Evolutionary conservation across 371 early-diverging fungal species (phyloP), one percentile per base, ranked within the genome.

Genomic region (Neoconidiobolus thromboides): DNA sequence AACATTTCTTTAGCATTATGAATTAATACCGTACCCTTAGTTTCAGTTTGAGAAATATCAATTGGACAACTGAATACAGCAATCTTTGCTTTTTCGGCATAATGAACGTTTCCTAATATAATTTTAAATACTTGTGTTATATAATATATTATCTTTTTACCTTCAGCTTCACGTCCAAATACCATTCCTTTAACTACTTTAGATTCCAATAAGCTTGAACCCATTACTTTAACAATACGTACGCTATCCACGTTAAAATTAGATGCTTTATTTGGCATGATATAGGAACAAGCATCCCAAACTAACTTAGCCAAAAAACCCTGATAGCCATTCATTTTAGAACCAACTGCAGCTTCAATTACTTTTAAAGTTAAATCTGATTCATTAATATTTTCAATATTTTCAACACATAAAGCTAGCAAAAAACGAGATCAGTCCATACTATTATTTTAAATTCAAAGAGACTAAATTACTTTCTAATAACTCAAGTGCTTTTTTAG

Each of bases 11-110:
- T 76, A 58, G 98, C 98, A 68, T 88, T 96, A 65, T 91, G 87
- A 67, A 99, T 85, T 68, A 98, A 76, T 46, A 99, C 96, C 3
- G 98, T 98, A 49, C 99, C 99, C 80, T 99, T 99, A 60, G 99
- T 98, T 70, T 99, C 99, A 39, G 98, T 96, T 69, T 92, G 85
- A 14, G 87, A 75, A 62, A 95, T 85, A 67, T 97, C 99, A 60
- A 99, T 74, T 7, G 94, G 87, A 70, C 96, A 97, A 46, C 94
- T 87, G 73, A 91, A 99, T 60, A 99, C 85, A 46, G 96, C 98
- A 49, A 96, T 82, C 76, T 93, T 93, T 66, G 91, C 93, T 65
- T 87, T 82, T 54, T 71, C 73, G 12, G 78, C 89, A 43, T 77
- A 72, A 26, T 78, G 80, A 55, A 83, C 63, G 38, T 76, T 37